Evolutionary conservation across 164 flowering plant genomes (phyloP).

Genomic region (Piper betle): DNA sequence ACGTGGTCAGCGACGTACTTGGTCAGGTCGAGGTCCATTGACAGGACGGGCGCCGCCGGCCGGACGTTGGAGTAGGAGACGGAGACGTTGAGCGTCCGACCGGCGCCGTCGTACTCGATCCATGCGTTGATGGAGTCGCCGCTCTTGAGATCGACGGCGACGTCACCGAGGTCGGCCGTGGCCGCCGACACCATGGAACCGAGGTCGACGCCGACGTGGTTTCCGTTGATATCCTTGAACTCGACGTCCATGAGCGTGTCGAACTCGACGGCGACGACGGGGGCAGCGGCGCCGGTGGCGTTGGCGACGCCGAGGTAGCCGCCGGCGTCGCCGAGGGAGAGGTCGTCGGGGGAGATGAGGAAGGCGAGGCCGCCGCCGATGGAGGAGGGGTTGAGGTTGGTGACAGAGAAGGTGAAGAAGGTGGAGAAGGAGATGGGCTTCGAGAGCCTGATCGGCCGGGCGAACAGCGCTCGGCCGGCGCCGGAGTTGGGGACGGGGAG

Average conservation of each 20-base stretch:
- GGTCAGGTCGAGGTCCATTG: conserved; percentile 36
- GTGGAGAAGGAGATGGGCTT: conserved; percentile 50
- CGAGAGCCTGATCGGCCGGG: conserved; percentile 28
- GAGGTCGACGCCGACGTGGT: conserved; percentile 84
- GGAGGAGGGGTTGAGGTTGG: conserved; percentile 69
- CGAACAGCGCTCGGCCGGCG: conserved; percentile 55
- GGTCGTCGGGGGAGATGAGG: conserved; percentile 48
- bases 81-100: conserved; percentile 24
- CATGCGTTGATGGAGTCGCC: conserved; percentile 71
- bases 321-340: conserved; percentile 54
- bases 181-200: conserved; percentile 52
- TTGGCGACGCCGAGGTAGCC: conserved; percentile 44
- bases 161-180: conserved; percentile 38
- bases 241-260: conserved; percentile 90
- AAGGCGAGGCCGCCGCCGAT: conserved; percentile 86
- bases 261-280: conserved; percentile 75
- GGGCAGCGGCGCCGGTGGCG: conserved; percentile 6
- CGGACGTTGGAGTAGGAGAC: conserved; percentile 63
- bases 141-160: conserved; percentile 56
- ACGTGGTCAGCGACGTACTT: conserved; percentile 47
- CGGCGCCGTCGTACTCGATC: conserved; percentile 60
- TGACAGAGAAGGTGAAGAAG: conserved; percentile 67
- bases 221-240: conserved; percentile 73
- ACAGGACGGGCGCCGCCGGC: conserved; percentile 44
- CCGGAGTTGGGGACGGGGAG: conserved; percentile 75